Percentiles rank a stretch among this genome's conserved stretches.
Conservation (phyloP, 2,329 filamentous ascomycete genomes). For the Stachybotrys echinatus region DNA sequence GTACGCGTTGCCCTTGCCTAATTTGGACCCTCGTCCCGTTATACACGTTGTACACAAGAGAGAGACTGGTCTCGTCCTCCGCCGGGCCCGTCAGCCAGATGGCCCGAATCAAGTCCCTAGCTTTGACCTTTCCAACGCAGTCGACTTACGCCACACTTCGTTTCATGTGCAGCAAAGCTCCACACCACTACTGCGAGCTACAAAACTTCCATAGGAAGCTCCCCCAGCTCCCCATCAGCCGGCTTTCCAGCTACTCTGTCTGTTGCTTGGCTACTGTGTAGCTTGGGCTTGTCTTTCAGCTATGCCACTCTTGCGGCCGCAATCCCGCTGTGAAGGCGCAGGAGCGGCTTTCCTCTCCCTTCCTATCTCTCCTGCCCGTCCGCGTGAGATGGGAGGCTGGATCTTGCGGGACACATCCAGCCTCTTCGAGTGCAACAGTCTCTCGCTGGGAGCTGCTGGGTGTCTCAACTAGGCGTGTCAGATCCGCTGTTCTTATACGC, state of each 20-base stretch:
- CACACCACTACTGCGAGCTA: neutral
- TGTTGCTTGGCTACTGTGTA: neutral
- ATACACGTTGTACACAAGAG: too few relatives aligned
- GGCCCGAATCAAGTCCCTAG: neutral
- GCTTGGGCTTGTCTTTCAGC: neutral
- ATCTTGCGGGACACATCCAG: neutral
- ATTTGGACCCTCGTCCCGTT: too few relatives aligned
- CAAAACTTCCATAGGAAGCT: neutral
- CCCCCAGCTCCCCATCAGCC: neutral
- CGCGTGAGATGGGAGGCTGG: neutral
- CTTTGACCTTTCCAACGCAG: neutral
- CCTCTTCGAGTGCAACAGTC: neutral
- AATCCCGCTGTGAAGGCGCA: neutral
- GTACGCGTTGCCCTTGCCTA: too few relatives aligned
- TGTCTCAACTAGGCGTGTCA: neutral
- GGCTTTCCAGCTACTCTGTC: neutral
- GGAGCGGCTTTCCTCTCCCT: too few relatives aligned
- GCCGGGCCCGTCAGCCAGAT: neutral
- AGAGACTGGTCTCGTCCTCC: too few relatives aligned
- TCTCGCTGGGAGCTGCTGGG: neutral
- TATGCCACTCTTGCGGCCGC: neutral
- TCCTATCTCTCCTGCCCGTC: neutral
- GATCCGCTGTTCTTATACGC: neutral
- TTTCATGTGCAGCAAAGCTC: neutral
- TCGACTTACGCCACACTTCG: neutral